These are phyloP conservation scores for Prunus kanzakura DNA, from an alignment of 306 rosid genomes.

Conservation along the genomic window DNA sequence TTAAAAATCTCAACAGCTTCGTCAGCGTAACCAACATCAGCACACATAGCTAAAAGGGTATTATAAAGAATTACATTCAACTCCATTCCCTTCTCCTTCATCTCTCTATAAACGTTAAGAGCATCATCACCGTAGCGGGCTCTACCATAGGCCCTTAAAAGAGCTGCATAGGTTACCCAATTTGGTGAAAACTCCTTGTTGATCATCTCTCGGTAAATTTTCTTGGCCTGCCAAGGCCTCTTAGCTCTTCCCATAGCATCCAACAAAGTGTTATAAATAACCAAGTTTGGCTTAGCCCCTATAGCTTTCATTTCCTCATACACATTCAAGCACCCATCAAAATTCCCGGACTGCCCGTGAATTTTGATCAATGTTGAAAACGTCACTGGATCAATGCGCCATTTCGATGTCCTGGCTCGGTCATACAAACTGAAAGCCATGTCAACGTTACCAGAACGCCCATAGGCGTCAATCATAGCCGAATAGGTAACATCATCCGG, in stretches of 20 bases:
- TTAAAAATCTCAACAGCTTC: conserved; percentile 62
- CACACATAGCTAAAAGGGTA: conserved; percentile 70
- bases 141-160: conserved; percentile 62
- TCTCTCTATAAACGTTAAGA: conserved; percentile 61
- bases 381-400: conserved; percentile 54
- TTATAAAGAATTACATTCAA: conserved; percentile 61
- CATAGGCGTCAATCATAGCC: conserved; percentile 66
- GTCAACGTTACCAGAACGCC: conserved; percentile 64
- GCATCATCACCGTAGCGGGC: conserved; percentile 71
- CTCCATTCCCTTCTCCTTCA: conserved; percentile 68
- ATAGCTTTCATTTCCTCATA: conserved; percentile 81
- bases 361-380: conserved; percentile 74
- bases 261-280: conserved; percentile 58
- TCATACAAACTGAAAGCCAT: conserved; percentile 74
- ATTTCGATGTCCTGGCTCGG: conserved; percentile 68
- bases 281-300: conserved; percentile 60
- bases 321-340: conserved; percentile 72
- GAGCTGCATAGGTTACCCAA: conserved; percentile 63
- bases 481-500: conserved; percentile 60
- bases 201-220: conserved; percentile 67
- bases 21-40: conserved; percentile 59
- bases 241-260: conserved; percentile 73
- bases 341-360: conserved; percentile 60
- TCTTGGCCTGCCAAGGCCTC: conserved; percentile 71
- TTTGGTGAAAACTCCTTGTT: conserved; percentile 53